Base-by-base conservation (phyloP, 2,329 filamentous ascomycete species). In the Claviceps sp. region DNA sequence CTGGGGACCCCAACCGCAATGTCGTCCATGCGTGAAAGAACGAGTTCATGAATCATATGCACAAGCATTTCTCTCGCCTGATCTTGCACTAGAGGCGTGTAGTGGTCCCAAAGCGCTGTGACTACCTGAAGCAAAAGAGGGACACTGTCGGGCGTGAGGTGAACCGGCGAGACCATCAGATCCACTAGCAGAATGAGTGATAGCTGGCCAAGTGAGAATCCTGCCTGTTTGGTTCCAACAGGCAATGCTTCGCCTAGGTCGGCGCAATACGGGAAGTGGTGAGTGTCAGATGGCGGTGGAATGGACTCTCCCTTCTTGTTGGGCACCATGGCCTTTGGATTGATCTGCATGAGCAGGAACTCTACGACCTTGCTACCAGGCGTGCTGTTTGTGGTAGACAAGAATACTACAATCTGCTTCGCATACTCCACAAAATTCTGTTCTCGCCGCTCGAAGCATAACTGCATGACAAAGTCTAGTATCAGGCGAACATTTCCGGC, bases 381-480 rank as follows among this genome's bases (percentile, higher is more conserved):
- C 69, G 85, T 62, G 78, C 72, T 78, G 56, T 73, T 76, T 0
- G 77, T 95, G 57, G 88, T 93, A 0, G 93, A 94, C 5, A 98
- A 68, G 65, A 96, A 97, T 0, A 98, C 94, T 16, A 97, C 89
- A 50, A 98, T 93, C 66, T 98, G 93, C 70, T 97, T 98, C 5
- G 91, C 91, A 63, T 94, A 95, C 60, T 96, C 89, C 52, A 98
- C 91, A 66, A 96, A 98, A 60, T 96, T 97, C 62, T 98, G 93
- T 65, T 98, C 94, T 48, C 91, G 83, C 36, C 91, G 83, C 61
- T 98, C 93, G 11, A 98, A 72, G 60, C 93, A 98, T 4, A 97
- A 77, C 30, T 83, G 84, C 67, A 98, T 97, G 67, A 98, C 93
- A 63, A 98, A 98, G 65, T 97, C 90, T 1, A 98, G 77, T 13